Conservation (phyloP, 345 rosid genomes). For the Populus pruinosa region DNA sequence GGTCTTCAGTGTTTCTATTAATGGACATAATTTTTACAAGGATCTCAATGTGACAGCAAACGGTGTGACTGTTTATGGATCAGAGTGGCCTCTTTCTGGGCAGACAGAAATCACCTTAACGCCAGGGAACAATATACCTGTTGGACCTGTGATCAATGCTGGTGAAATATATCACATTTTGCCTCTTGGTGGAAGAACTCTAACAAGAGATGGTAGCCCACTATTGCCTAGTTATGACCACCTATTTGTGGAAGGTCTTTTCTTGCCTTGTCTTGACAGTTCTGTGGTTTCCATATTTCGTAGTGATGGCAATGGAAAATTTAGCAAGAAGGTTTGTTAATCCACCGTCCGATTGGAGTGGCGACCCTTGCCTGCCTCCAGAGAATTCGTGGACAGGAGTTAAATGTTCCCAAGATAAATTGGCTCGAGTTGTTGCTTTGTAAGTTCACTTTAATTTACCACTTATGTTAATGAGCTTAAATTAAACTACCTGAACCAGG, state of each 20-base stretch:
- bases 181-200: slow-evolving; percentile 63
- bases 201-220: slow-evolving; percentile 59
- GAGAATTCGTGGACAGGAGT: slow-evolving; percentile 87
- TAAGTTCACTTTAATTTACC: slow-evolving; percentile 38
- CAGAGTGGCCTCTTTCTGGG: slow-evolving; percentile 73
- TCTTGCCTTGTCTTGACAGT: neutral
- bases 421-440: slow-evolving; percentile 55
- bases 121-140: slow-evolving; percentile 39
- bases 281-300: slow-evolving; percentile 1
- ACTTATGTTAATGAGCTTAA: neutral
- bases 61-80: slow-evolving; percentile 64
- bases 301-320: slow-evolving; percentile 62
- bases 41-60: slow-evolving; percentile 56
- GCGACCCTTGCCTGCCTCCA: slow-evolving; percentile 87
- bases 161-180: slow-evolving; percentile 74
- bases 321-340: slow-evolving; percentile 48
- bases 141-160: slow-evolving; percentile 71
- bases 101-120: slow-evolving; percentile 54
- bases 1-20: slow-evolving; percentile 58
- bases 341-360: slow-evolving; percentile 77
- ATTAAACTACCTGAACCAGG: neutral
- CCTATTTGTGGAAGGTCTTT: neutral
- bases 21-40: slow-evolving; percentile 53
- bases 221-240: slow-evolving; percentile 4
- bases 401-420: slow-evolving; percentile 52